Conservation (phyloP, 352 stramenopile genomes). For the Thraustochytrium striatum region DNA sequence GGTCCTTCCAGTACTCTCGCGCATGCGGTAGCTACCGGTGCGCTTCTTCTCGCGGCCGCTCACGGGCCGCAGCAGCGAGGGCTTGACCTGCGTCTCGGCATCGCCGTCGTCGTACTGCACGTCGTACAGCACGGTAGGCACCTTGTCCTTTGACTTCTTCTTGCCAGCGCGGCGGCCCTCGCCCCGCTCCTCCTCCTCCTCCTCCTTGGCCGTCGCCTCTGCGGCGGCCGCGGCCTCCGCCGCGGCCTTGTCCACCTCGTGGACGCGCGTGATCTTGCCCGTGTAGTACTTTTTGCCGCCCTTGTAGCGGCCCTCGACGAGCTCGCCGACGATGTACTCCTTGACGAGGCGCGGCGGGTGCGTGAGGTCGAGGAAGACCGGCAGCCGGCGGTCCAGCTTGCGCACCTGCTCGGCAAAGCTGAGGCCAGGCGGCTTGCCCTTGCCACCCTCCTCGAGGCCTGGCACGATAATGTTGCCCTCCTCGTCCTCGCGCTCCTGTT, state of each 20-base stretch:
- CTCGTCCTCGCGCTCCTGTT: neutral
- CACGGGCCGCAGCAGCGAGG: conserved; percentile 54
- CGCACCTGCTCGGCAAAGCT: conserved; percentile 15
- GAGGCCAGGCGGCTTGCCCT: conserved; percentile 10
- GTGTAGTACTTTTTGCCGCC: conserved; percentile 68
- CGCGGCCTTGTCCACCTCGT: conserved; percentile 61
- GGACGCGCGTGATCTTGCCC: conserved; percentile 63
- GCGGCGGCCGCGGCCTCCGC: conserved; percentile 54
- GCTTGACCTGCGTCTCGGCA: conserved; percentile 58
- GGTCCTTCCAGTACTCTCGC: neutral
- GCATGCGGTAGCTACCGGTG: neutral
- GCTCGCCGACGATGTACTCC: conserved; percentile 57
- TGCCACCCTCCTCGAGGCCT: conserved; percentile 4
- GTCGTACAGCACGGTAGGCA: conserved; percentile 58
- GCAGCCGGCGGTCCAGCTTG: neutral
- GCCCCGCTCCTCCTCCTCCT: conserved; percentile 60
- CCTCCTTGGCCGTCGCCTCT: neutral
- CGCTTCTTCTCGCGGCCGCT: neutral
- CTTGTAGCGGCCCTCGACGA: conserved; percentile 65
- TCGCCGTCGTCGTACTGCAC: conserved; percentile 73
- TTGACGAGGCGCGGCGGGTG: neutral
- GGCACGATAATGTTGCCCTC: neutral
- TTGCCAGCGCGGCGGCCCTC: conserved; percentile 59
- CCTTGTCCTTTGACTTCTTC: conserved; percentile 46
- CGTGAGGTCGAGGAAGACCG: conserved; percentile 8